These are phyloP conservation scores for Talaromyces sp. DNA, from an alignment of 2,329 filamentous ascomycete genomes.

Conservation along the genomic window DNA sequence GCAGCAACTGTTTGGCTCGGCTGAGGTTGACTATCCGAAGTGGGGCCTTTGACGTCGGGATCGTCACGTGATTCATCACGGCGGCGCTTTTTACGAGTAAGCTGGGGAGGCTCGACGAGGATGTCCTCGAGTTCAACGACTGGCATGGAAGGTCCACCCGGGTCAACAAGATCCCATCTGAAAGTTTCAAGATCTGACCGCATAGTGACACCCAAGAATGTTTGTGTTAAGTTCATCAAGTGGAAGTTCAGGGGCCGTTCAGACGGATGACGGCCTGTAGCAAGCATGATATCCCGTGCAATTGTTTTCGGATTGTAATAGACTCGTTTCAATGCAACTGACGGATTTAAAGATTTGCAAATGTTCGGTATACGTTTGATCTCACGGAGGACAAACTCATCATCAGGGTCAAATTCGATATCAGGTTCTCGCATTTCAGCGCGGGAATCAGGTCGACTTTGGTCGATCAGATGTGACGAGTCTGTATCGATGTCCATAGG, in stretches of 20 bases:
- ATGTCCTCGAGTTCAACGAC: slow-evolving; percentile 27
- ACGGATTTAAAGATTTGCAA: slow-evolving; percentile 43
- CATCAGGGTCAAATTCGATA: slow-evolving; percentile 13
- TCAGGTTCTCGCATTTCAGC: slow-evolving; percentile 3
- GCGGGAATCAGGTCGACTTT: slow-evolving; percentile 5
- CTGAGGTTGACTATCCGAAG: slow-evolving; percentile 6
- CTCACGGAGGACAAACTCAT: slow-evolving; percentile 6
- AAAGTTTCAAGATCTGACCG: slow-evolving; percentile 56
- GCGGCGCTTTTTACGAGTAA: slow-evolving; percentile 17
- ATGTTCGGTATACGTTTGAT: slow-evolving; percentile 35
- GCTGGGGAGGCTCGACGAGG: slow-evolving; percentile 23
- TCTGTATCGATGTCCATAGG: slow-evolving; percentile 9
- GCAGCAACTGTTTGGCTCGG: slow-evolving; percentile 1
- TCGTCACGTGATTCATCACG: slow-evolving; percentile 13
- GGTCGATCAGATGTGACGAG: slow-evolving; percentile 2
- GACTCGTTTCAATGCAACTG: slow-evolving; percentile 42
- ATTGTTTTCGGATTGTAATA: slow-evolving; percentile 61
- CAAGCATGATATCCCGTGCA: slow-evolving; percentile 61
- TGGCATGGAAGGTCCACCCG: slow-evolving; percentile 45
- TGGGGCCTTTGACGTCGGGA: slow-evolving; percentile 7
- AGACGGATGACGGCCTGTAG: slow-evolving; percentile 59
- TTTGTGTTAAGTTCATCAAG: slow-evolving; percentile 48
- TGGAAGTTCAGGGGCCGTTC: slow-evolving; percentile 59
- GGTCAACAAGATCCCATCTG: slow-evolving; percentile 61
- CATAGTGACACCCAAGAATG: slow-evolving; percentile 43